Evolutionary conservation across 768 basidiomycete genomes (phyloP), one percentile per base, ranked within the genome.

Genomic region (Pleurotus citrinopileatus): DNA sequence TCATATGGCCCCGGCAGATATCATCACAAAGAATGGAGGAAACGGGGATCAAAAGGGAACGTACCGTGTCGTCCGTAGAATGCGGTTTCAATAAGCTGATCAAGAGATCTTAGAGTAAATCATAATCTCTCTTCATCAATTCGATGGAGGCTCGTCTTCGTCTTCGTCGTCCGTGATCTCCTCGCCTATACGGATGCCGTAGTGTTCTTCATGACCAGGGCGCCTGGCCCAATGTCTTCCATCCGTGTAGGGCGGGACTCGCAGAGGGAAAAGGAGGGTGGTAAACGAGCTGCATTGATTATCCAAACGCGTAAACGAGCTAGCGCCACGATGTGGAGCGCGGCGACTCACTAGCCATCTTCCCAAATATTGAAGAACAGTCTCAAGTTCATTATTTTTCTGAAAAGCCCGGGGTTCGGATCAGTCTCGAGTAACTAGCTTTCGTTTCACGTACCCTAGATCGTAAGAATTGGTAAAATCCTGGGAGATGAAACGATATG

Each of bases 381-480:
- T 57, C 79, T 69, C 8, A 98, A 70, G 65, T 99, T 98, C 61
- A 75, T 77, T 47, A 73, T 69, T 62, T 74, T 77, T 22, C 82
- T 82, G 62, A 13, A 17, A 3, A 17, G 37, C 23, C 7, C 7
- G 29, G n/a, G 48, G 45, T 9, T 26, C 38, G 44, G 26, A 36
- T 23, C 2, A 25, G 7, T 46, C 10, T 12, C 7, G 20, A 13
- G 25, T 15, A 29, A 10, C 2, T 22, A 22, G 50, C 12, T 4
- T 22, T 26, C 38, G 42, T 42, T 17, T n/a, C 23, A 63, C 77
- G 37, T 64, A 87, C 81, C 94, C 96, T 3, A 96, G 72, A 66
- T 98, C 91, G 65, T 94, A 99, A 1, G 89, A 93, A 62, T 98
- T 98, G 9, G 92, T 76, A 62, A 94, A 98, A 1, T 73, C 73